These are phyloP conservation scores for Echinochloa phyllopogon DNA, from an alignment of 176 grass and related monocot species.

Conservation along the genomic window DNA sequence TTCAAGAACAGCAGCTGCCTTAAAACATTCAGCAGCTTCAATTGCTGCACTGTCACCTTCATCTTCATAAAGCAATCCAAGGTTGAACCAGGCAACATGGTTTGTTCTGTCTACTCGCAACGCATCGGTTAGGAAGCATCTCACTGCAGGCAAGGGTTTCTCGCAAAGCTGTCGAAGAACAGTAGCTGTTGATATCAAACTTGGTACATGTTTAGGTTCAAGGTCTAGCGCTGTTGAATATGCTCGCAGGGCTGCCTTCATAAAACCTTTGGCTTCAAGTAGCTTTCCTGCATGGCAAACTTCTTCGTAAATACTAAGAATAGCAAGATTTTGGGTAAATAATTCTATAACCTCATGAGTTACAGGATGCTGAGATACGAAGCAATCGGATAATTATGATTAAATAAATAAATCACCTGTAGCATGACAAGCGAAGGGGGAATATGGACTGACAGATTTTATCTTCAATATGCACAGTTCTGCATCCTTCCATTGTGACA, in stretches of 20 bases:
- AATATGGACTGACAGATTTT: constrained; percentile 55
- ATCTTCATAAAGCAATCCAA: constrained; percentile 72
- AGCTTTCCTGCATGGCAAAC: constrained; percentile 61
- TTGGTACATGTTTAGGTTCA: constrained; percentile 71
- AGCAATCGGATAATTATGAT: neutral
- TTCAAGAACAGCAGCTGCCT: constrained; percentile 76
- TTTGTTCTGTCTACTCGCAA: constrained; percentile 73
- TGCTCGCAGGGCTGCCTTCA: constrained; percentile 59
- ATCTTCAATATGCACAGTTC: constrained; percentile 75
- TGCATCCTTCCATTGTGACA: constrained; percentile 77
- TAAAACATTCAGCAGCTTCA: constrained; percentile 89
- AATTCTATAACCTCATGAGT: neutral
- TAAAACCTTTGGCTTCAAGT: constrained; percentile 62
- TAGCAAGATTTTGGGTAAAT: neutral
- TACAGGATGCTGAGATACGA: neutral
- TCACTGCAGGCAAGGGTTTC: constrained; percentile 53
- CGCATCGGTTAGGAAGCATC: constrained; percentile 72
- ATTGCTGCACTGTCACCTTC: constrained; percentile 57
- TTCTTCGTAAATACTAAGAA: constrained; percentile 19
- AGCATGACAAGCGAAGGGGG: constrained; percentile 66
- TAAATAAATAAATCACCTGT: constrained; percentile 56
- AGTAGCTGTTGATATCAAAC: constrained; percentile 69
- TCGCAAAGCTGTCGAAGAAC: constrained; percentile 60
- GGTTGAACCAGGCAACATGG: constrained; percentile 86
- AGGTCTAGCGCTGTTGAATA: constrained; percentile 74